Percentiles rank a stretch among this genome's conserved stretches.
These are phyloP conservation scores for Eruca vesicaria DNA, from an alignment of 441 rosid genomes.

Conservation along the genomic window DNA sequence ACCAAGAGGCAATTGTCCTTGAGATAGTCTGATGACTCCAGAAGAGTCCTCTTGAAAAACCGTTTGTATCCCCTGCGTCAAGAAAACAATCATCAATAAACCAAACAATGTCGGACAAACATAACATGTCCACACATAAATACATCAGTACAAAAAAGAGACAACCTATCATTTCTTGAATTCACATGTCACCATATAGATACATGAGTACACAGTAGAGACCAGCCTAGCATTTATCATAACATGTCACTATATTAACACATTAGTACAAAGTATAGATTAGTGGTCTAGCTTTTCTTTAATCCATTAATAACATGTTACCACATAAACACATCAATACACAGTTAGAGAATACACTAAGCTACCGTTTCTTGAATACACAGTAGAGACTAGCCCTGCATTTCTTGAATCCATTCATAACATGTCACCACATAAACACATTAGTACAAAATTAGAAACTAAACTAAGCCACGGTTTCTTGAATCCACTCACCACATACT, in stretches of 20 bases:
- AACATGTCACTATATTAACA: not conserved
- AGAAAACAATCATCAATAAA: not conserved
- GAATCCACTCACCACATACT: not conserved
- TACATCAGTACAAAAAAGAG: not conserved
- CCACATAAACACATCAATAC: not conserved
- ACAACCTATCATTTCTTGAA: not conserved
- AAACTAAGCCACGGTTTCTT: not conserved
- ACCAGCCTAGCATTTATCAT: not conserved
- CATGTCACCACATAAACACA: not conserved
- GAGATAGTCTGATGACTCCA: slow-evolving; percentile 88
- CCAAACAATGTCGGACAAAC: slow-evolving; percentile 6
- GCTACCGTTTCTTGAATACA: too few relatives aligned
- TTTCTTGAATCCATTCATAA: too few relatives aligned
- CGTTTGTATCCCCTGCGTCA: slow-evolving; percentile 90
- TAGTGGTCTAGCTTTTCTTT: not conserved
- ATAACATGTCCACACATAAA: not conserved
- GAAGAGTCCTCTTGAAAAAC: slow-evolving; percentile 68
- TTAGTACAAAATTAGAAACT: not conserved
- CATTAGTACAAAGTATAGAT: not conserved
- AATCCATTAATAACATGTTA: not conserved
- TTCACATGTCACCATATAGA: not conserved
- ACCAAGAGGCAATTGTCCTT: slow-evolving; percentile 80
- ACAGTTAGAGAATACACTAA: not conserved
- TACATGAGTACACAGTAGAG: not conserved
- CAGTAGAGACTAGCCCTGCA: not conserved